These are phyloP conservation scores for Collybiopsis confluens DNA, from an alignment of 768 basidiomycete genomes.

Conservation along the genomic window DNA sequence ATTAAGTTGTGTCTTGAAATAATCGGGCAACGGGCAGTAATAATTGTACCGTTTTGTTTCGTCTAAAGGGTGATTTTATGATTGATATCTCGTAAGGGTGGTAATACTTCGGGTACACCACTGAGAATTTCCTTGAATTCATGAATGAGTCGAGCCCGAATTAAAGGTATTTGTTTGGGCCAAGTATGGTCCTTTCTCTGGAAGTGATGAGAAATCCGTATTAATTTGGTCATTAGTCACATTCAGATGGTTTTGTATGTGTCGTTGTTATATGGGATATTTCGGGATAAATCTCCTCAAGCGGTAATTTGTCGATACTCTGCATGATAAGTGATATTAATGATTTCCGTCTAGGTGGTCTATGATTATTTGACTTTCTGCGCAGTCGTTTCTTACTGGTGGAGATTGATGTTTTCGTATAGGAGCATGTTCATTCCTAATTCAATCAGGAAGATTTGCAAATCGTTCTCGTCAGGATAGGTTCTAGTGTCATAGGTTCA, in stretches of 20 bases:
- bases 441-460: too few relatives aligned
- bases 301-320: too few relatives aligned
- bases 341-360: not conserved
- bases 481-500: too few relatives aligned
- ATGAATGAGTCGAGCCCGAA: not conserved
- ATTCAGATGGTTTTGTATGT: too few relatives aligned
- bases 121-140: not conserved
- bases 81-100: constrained; percentile 28
- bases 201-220: too few relatives aligned
- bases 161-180: not conserved
- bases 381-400: not conserved
- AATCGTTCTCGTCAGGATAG: too few relatives aligned
- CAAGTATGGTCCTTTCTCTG: not conserved
- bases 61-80: constrained; percentile 31
- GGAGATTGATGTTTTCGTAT: not conserved
- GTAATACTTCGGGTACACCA: constrained; percentile 7
- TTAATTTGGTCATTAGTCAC: too few relatives aligned
- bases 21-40: not conserved
- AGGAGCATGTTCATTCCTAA: not conserved
- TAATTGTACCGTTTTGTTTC: constrained; percentile 19
- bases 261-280: too few relatives aligned
- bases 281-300: too few relatives aligned
- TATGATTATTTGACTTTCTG: too few relatives aligned
- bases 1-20: not conserved
- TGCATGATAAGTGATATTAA: too few relatives aligned